A percentile compares a stretch with the other conserved stretches of the same genome.
phyloP scores from a whole-genome alignment of 805 yeast species.

The Cyberlindnera xylosilytica region DNA sequence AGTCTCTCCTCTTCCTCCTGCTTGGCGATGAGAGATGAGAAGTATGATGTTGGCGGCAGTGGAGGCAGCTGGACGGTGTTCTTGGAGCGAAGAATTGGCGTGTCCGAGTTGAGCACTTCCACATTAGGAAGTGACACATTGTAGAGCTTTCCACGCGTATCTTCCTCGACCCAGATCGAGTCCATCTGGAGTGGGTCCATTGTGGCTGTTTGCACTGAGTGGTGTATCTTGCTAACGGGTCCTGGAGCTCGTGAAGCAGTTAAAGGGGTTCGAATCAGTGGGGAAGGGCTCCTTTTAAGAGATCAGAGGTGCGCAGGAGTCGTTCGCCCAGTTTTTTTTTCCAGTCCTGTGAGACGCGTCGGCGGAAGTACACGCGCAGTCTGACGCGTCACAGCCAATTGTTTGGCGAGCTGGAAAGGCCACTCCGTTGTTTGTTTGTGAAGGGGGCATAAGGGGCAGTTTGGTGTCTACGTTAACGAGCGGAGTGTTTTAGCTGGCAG shows the following conservation, averaged over 20 bases:
- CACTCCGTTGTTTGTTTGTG: no score
- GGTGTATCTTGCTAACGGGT: no score
- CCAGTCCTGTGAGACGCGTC: neutral
- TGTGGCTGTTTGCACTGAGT: no score
- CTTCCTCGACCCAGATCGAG: constrained; percentile 43
- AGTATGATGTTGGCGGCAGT: constrained; percentile 29
- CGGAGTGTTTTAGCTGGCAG: no score
- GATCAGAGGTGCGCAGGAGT: neutral
- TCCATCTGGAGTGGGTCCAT: constrained; percentile 28
- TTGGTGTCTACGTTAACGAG: no score
- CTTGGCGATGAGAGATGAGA: constrained; percentile 10
- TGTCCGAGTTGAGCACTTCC: constrained; percentile 32
- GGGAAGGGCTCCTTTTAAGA: neutral
- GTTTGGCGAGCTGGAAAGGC: no score
- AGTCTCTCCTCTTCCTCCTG: constrained; percentile 10
- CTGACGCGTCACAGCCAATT: no score
- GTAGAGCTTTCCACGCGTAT: constrained; percentile 30
- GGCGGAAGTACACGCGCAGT: neutral
- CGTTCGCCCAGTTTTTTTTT: neutral
- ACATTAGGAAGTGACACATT: constrained; percentile 28
- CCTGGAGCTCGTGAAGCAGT: no score
- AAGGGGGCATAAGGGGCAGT: no score
- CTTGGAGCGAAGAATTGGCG: constrained; percentile 31
- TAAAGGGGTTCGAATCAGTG: no score
- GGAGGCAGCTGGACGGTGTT: constrained; percentile 37